Conservation (phyloP, 2,329 filamentous ascomycete genomes). For the Cytospora paraplurivora region DNA sequence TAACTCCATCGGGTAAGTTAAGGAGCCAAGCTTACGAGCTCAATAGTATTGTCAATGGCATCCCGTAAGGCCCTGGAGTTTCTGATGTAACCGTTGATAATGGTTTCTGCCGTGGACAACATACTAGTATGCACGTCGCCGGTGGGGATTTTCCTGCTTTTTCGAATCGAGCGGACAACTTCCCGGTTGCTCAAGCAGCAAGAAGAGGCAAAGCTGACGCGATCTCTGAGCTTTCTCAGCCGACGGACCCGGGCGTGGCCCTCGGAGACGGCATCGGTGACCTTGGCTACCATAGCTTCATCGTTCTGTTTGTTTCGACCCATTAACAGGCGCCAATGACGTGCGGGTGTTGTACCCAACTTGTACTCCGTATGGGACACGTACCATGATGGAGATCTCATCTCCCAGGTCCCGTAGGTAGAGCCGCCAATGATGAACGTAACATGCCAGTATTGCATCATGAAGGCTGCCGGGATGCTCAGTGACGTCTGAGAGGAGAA, state of each 20-base stretch:
- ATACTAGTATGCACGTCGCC: not conserved
- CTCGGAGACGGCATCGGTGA: conserved; percentile 1
- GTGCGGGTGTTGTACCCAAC: no score
- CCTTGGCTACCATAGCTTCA: conserved; percentile 22
- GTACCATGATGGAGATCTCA: conserved; percentile 18
- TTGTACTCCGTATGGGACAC: not conserved
- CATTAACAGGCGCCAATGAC: not conserved
- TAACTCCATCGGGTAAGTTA: not conserved
- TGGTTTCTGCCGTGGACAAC: conserved; percentile 2
- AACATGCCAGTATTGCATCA: conserved; percentile 18
- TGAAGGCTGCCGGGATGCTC: conserved; percentile 19
- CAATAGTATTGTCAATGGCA: conserved; percentile 27
- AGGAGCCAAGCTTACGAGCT: conserved; percentile 10
- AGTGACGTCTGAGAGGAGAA: not conserved
- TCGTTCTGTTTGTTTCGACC: not conserved
- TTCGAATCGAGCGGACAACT: conserved; percentile 17
- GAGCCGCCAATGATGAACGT: conserved; percentile 26
- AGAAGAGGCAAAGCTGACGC: conserved; percentile 14
- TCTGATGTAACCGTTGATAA: conserved; percentile 12
- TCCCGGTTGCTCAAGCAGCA: conserved; percentile 24
- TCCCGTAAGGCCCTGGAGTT: conserved; percentile 21
- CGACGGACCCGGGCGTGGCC: conserved; percentile 6
- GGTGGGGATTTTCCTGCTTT: not conserved
- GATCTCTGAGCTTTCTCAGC: conserved; percentile 15
- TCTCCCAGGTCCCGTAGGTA: conserved; percentile 26